phyloP scores from a whole-genome alignment of 1,284 basidiomycete species.

The Pisolithus thermaeus region DNA sequence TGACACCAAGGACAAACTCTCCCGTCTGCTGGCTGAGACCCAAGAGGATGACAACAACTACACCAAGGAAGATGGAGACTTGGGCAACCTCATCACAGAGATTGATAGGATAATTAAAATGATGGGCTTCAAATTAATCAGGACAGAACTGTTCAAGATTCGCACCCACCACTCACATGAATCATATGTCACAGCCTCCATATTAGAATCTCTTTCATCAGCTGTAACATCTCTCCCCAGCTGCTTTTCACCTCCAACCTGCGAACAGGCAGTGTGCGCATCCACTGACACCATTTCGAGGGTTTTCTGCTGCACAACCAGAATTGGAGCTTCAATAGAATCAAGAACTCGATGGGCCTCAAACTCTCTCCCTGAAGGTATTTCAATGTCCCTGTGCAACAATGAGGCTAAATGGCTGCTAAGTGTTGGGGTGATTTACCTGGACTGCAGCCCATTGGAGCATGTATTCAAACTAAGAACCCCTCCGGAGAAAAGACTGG shows the following conservation, averaged over 20 bases:
- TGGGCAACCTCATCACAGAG: conserved; percentile 13
- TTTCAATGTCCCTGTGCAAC: background rate
- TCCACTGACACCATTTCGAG: background rate
- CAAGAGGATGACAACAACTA: conserved; percentile 17
- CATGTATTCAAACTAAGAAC: too few species aligned
- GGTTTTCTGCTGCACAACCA: background rate
- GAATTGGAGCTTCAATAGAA: background rate
- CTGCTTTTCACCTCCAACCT: background rate
- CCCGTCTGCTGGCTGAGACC: conserved; percentile 9
- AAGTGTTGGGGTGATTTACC: background rate
- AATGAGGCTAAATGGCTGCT: background rate
- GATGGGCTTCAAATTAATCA: background rate
- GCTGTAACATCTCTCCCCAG: background rate
- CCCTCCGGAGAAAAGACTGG: too few species aligned
- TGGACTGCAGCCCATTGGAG: too few species aligned
- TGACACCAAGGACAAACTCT: conserved; percentile 10
- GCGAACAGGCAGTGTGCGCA: background rate
- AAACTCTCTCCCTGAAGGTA: background rate
- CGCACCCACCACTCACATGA: background rate
- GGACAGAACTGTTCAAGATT: background rate
- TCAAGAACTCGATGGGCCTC: background rate
- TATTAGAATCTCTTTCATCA: background rate
- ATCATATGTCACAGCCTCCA: background rate
- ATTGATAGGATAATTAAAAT: background rate
- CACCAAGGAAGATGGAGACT: conserved; percentile 17